These are phyloP conservation scores for Protea cynaroides DNA, from an alignment of 164 flowering plant genomes.

Conservation along the genomic window DNA sequence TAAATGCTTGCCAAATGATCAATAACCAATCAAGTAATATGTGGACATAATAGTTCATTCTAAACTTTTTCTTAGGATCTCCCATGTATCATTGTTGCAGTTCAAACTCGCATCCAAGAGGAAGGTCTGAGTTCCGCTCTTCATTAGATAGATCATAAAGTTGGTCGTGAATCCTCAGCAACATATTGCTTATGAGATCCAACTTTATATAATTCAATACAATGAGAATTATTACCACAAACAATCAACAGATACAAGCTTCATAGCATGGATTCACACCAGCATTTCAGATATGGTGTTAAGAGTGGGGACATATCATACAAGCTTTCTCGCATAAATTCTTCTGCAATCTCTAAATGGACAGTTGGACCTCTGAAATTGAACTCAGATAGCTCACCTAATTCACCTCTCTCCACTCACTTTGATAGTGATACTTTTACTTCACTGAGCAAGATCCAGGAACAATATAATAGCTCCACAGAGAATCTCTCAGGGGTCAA, in stretches of 20 bases:
- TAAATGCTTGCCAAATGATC: no score
- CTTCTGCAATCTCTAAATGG: conserved; percentile 32
- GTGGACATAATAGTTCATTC: not conserved
- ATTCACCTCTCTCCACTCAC: conserved; percentile 52
- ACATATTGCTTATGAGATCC: not conserved
- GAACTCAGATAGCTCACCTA: conserved; percentile 45
- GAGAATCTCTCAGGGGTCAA: conserved; percentile 45
- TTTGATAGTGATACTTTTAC: conserved; percentile 46
- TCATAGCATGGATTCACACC: conserved; percentile 47
- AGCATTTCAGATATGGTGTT: conserved; percentile 32
- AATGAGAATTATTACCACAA: not conserved
- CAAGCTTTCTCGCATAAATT: conserved; percentile 29
- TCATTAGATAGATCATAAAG: not conserved
- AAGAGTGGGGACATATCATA: conserved; percentile 32
- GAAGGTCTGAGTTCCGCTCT: not conserved
- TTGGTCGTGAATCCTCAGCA: not conserved
- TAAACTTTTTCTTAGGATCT: not conserved
- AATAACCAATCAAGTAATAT: not conserved
- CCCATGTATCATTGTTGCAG: conserved; percentile 3
- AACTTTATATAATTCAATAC: not conserved
- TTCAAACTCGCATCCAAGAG: not conserved
- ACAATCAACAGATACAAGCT: conserved; percentile 13
- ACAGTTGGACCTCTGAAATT: conserved; percentile 37
- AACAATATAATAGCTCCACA: conserved; percentile 52
- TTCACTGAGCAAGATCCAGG: conserved; percentile 49